Evolutionary conservation across 1,284 basidiomycete species (phyloP), one percentile per base, ranked within the genome.

Genomic region (Austroboletus novae-zelandiae): DNA sequence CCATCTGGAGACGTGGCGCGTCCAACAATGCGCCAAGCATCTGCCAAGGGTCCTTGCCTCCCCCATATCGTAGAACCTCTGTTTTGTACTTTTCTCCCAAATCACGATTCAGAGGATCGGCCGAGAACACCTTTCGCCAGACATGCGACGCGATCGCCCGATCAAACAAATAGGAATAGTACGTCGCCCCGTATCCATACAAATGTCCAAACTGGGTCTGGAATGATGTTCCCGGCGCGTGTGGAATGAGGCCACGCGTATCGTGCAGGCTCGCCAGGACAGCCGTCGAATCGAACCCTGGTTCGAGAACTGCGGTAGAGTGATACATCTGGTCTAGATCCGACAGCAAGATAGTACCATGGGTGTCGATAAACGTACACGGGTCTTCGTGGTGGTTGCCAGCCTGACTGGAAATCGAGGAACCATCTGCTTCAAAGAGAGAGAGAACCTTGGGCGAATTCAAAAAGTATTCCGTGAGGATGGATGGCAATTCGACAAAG

Each of bases 381-480:
- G 73, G 87, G 62, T 81, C 89, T 65, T 76, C 80, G 69, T 75
- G 90, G 57, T 83, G 77, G 54, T 82, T 80, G 18, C 77, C 78
- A 0, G 73, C 71, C 54, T 77, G 76, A 7, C 71, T 71, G 6
- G 70, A 46, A 0, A 71, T 60, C 5, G 74, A 68, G 8, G 74
- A 78, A 44, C 67, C 74, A 55, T 77, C 74, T 42, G 65, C 63
- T 53, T 81, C 77, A 61, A 98, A 93, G 14, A 97, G 80, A 9
- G 84, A 80, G 14, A 98, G 80, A 15, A 98, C 93, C 9, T 75
- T 70, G 0, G 92, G 84, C 0, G 94, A 94, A 39, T 81, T 86
- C 35, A 97, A 81, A 74, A 99, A 91, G 66, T 95, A 93, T 68
- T 99, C 97, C 97, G 99, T 99, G 20, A 99, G 82, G 60, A 99